These are phyloP conservation scores for Ganoderma multipileum DNA, from an alignment of 1,284 basidiomycete genomes.

Conservation along the genomic window DNA sequence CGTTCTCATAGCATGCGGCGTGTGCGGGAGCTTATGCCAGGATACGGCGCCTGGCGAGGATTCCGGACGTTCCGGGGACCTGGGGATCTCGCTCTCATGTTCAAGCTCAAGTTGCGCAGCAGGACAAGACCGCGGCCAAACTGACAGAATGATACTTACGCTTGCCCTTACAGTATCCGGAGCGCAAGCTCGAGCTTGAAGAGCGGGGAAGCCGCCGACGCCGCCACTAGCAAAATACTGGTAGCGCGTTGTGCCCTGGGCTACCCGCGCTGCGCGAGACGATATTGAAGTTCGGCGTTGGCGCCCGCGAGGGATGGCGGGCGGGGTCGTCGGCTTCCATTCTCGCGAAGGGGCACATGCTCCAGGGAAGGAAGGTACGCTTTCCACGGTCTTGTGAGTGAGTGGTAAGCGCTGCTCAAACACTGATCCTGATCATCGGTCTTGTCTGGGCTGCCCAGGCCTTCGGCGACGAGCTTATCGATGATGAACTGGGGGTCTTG, in stretches of 20 bases:
- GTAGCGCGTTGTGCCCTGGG: background rate
- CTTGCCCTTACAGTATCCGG: background rate
- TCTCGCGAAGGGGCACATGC: slow-evolving; percentile 25
- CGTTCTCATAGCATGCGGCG: slow-evolving; percentile 17
- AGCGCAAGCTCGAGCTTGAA: background rate
- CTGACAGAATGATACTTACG: background rate
- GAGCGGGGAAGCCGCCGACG: background rate
- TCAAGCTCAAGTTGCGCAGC: background rate
- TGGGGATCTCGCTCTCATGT: slow-evolving; percentile 11
- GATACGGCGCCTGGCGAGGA: slow-evolving; percentile 6
- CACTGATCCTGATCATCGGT: slow-evolving; percentile 22
- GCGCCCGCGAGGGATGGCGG: background rate
- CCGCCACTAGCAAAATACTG: background rate
- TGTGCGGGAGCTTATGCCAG: slow-evolving; percentile 18
- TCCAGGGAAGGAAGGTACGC: slow-evolving; percentile 22
- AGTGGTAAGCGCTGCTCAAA: background rate
- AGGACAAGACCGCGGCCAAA: background rate
- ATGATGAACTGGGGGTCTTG: slow-evolving; percentile 14
- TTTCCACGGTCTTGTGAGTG: slow-evolving; percentile 32
- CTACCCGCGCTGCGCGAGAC: slow-evolving; percentile 5
- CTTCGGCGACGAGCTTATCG: slow-evolving; percentile 8
- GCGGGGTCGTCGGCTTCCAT: slow-evolving; percentile 21
- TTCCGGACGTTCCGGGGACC: background rate
- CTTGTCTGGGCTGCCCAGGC: slow-evolving; percentile 13
- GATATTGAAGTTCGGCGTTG: slow-evolving; percentile 12